phyloP scores from a whole-genome alignment of 257 asterid genomes.

The Fraxinus pennsylvanica region DNA sequence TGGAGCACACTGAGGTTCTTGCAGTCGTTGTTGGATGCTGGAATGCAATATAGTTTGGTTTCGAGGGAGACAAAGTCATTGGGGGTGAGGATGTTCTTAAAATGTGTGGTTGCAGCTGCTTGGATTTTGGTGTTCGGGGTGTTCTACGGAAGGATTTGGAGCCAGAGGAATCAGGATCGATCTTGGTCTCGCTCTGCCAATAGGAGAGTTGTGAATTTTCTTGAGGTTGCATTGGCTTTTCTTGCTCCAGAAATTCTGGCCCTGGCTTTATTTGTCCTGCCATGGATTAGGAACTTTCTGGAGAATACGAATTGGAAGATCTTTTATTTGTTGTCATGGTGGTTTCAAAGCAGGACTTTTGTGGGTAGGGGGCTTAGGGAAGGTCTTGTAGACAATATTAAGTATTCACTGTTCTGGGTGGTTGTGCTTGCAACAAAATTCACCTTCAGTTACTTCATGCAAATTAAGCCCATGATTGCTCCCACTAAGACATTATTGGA shows the following conservation, averaged over 20 bases:
- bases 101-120: slow-evolving; percentile 69
- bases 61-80: slow-evolving; percentile 85
- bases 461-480: slow-evolving; percentile 85
- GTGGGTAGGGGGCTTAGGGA: slow-evolving; percentile 98
- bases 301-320: slow-evolving; percentile 94
- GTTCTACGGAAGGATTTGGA: slow-evolving; percentile 75
- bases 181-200: slow-evolving; percentile 51
- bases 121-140: slow-evolving; percentile 91
- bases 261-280: slow-evolving; percentile 68
- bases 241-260: slow-evolving; percentile 84
- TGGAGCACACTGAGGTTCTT: slow-evolving; percentile 89
- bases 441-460: slow-evolving; percentile 89
- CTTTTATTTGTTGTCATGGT: slow-evolving; percentile 83
- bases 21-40: slow-evolving; percentile 82
- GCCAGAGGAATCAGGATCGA: slow-evolving; percentile 54
- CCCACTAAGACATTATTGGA: slow-evolving; percentile 74
- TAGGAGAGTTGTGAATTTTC: slow-evolving; percentile 61
- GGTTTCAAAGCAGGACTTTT: slow-evolving; percentile 92
- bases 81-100: slow-evolving; percentile 85
- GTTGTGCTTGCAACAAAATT: slow-evolving; percentile 83
- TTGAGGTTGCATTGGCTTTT: slow-evolving; percentile 69
- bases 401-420: slow-evolving; percentile 86
- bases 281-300: slow-evolving; percentile 86
- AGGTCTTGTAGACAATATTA: slow-evolving; percentile 87
- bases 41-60: slow-evolving; percentile 80